Evolutionary conservation across 2,329 filamentous ascomycete species (phyloP).

Genomic region (Penicillium olsonii): DNA sequence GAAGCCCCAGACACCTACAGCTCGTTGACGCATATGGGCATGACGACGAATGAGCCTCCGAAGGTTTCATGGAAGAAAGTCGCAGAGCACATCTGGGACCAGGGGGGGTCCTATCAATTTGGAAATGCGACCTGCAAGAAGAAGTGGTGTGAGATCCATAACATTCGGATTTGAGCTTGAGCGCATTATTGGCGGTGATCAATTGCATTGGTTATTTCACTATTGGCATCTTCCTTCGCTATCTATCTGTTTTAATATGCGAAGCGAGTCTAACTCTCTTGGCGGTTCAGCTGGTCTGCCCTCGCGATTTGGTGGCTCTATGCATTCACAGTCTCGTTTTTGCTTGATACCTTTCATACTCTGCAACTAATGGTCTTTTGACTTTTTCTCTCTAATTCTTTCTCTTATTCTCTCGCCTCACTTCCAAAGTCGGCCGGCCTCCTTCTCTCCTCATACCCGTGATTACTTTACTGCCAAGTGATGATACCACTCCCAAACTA

Average conservation of each 20-base stretch:
- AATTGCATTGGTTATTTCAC: not conserved
- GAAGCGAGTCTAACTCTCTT: not conserved
- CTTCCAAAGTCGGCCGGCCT: too few relatives aligned
- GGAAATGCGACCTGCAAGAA: conserved; percentile 64
- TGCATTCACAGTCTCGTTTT: not conserved
- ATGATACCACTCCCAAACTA: too few relatives aligned
- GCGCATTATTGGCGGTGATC: not conserved
- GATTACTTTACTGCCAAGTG: too few relatives aligned
- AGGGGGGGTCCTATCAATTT: conserved; percentile 61
- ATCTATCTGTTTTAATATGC: not conserved
- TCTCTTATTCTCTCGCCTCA: not conserved
- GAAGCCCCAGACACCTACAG: conserved; percentile 5
- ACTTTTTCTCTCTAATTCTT: not conserved
- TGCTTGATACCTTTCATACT: not conserved
- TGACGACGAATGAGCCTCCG: conserved; percentile 21
- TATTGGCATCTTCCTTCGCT: not conserved
- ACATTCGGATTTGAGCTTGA: conserved; percentile 22
- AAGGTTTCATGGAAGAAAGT: conserved; percentile 63
- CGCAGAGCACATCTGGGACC: conserved; percentile 52
- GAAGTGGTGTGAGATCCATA: conserved; percentile 57
- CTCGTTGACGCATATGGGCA: not conserved
- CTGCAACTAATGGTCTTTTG: not conserved
- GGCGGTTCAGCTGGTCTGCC: conserved; percentile 5
- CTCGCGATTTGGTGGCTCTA: not conserved
- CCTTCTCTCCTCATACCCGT: too few relatives aligned